Evolutionary conservation across 768 basidiomycete species (phyloP).

Genomic region (Rhodotorula diobovata): DNA sequence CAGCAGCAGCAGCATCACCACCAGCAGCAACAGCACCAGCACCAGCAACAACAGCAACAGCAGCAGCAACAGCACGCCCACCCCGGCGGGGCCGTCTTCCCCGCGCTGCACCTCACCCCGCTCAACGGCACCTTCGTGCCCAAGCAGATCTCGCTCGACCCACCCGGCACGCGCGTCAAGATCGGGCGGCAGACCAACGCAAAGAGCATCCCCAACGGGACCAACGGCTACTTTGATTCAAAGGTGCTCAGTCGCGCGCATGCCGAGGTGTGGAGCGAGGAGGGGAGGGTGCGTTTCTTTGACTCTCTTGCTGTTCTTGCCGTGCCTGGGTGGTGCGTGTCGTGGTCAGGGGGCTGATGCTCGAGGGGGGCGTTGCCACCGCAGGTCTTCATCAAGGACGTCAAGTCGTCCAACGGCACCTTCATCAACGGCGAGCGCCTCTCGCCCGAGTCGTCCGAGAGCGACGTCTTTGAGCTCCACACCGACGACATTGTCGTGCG

Average conservation of each 20-base stretch:
- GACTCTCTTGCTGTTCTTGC: background rate
- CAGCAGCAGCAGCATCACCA: background rate
- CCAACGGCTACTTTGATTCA: constrained; percentile 95
- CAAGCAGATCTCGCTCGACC: constrained; percentile 78
- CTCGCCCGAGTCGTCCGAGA: constrained; percentile 80
- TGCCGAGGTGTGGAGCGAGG: constrained; percentile 95
- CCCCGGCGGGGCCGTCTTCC: constrained; percentile 42
- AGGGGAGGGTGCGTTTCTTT: constrained; percentile 62
- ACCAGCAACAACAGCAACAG: background rate
- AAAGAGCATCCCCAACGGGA: constrained; percentile 82
- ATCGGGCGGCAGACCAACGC: constrained; percentile 94
- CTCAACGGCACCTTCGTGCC: constrained; percentile 90
- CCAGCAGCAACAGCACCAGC: background rate
- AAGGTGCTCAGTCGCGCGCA: constrained; percentile 91
- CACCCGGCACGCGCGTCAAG: constrained; percentile 51
- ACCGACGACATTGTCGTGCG: constrained; percentile 91
- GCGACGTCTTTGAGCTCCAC: constrained; percentile 87
- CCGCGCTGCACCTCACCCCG: constrained; percentile 65
- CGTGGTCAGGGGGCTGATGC: background rate
- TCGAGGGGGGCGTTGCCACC: background rate
- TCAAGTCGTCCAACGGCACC: constrained; percentile 95
- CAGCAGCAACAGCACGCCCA: background rate
- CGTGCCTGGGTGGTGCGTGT: background rate
- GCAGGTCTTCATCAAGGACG: constrained; percentile 96
- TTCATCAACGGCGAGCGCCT: constrained; percentile 96